Conservation (phyloP, 2,329 filamentous ascomycete genomes). For the Chrysoporthe cubensis region DNA sequence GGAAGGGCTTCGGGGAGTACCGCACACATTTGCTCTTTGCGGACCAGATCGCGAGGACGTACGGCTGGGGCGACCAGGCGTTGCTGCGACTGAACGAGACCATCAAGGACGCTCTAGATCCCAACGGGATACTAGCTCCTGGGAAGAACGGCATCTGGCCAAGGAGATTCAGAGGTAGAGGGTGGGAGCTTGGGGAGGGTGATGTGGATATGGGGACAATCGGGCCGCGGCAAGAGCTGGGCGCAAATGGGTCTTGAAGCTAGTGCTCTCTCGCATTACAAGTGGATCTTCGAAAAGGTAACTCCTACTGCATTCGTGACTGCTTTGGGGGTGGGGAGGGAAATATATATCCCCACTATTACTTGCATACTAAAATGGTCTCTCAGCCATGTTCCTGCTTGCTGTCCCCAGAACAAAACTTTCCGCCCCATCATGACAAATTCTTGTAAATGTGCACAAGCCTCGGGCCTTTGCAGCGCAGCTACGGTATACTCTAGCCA, state of each 20-base stretch:
- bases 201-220: slow-evolving; percentile 32
- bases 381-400: not conserved
- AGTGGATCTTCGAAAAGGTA: too few relatives aligned
- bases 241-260: not conserved
- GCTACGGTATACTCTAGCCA: too few relatives aligned
- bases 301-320: too few relatives aligned
- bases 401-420: not conserved
- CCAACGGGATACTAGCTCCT: slow-evolving; percentile 50
- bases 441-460: not conserved
- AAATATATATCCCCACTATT: too few relatives aligned
- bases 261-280: not conserved
- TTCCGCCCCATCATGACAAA: too few relatives aligned
- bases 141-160: slow-evolving; percentile 48
- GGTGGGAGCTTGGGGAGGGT: slow-evolving; percentile 37
- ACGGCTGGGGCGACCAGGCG: slow-evolving; percentile 43
- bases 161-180: slow-evolving; percentile 36
- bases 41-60: slow-evolving; percentile 45
- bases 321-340: too few relatives aligned
- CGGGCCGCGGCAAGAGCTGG: slow-evolving; percentile 20
- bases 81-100: slow-evolving; percentile 43
- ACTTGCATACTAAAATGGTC: not conserved
- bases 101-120: slow-evolving; percentile 45
- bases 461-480: too few relatives aligned
- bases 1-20: slow-evolving; percentile 45
- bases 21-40: slow-evolving; percentile 45